Percentiles rank a stretch among this genome's conserved stretches.
Evolutionary conservation across 2,329 filamentous ascomycete species (phyloP).

Genomic region (Beauveria medogensis): DNA sequence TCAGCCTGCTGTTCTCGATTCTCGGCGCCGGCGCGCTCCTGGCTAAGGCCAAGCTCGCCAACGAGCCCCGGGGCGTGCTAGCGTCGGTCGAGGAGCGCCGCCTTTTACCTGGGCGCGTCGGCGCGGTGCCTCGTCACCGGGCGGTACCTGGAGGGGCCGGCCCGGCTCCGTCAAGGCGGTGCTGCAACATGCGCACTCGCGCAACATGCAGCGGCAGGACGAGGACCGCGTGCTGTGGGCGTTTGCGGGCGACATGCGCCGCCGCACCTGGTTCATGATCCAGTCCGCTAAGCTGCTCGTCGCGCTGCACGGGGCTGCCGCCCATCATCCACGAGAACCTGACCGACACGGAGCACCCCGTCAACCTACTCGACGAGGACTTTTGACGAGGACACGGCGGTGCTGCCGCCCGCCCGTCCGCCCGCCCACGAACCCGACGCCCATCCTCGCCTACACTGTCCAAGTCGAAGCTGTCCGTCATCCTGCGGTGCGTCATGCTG

Average conservation of each 20-base stretch:
- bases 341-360: conserved; percentile 37
- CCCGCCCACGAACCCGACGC: conserved; percentile 34
- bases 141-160: conserved; percentile 35
- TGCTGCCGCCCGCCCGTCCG: conserved; percentile 30
- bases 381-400: conserved; percentile 38
- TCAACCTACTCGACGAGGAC: conserved; percentile 41
- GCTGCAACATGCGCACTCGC: conserved; percentile 35
- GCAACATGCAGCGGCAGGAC: conserved; percentile 33
- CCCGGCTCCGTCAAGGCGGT: conserved; percentile 41
- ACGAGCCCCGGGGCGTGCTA: conserved; percentile 13
- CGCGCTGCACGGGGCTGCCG: conserved; percentile 44
- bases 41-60: conserved; percentile 22
- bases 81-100: conserved; percentile 20
- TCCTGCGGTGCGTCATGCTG: conserved; percentile 35
- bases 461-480: conserved; percentile 35
- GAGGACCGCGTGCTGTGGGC: conserved; percentile 39
- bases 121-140: conserved; percentile 41
- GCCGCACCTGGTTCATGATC: conserved; percentile 39
- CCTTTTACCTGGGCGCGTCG: conserved; percentile 28
- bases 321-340: conserved; percentile 39
- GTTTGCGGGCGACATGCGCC: conserved; percentile 44
- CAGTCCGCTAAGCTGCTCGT: conserved; percentile 40
- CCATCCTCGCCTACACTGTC: conserved; percentile 33
- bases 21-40: conserved; percentile 33
- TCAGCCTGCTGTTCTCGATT: conserved; percentile 42